Evolutionary conservation across 1,284 basidiomycete species (phyloP).

Genomic region (Trametes polyzona): DNA sequence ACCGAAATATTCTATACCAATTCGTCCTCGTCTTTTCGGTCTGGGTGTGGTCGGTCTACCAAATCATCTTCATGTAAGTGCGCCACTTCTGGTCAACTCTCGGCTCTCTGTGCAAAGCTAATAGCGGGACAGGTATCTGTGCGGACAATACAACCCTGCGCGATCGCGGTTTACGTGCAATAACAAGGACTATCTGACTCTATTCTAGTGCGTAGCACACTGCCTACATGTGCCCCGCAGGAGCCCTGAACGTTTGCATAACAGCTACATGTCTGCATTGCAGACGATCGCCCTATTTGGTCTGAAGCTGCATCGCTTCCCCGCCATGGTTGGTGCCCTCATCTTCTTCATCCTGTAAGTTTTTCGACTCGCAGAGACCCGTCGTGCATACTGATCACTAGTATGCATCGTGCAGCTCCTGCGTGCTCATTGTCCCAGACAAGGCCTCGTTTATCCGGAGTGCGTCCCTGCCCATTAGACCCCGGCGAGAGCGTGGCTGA

Average conservation of each 20-base stretch:
- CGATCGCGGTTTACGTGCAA: conserved; percentile 41
- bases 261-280: conserved; percentile 58
- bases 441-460: conserved; percentile 57
- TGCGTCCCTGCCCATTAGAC: conserved; percentile 29
- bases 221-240: background rate
- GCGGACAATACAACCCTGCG: conserved; percentile 51
- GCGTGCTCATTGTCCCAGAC: conserved; percentile 57
- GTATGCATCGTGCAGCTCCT: conserved; percentile 42
- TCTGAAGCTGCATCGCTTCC: conserved; percentile 68
- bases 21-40: conserved; percentile 52
- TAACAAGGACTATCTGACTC: conserved; percentile 59
- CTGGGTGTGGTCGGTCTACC: conserved; percentile 58
- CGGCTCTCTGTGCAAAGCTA: conserved; percentile 5
- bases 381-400: background rate
- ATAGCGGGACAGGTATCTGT: conserved; percentile 49
- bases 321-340: conserved; percentile 63
- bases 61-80: conserved; percentile 60
- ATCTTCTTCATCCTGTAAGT: conserved; percentile 64
- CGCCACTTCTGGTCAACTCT: background rate
- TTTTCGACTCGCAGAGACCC: background rate
- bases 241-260: background rate
- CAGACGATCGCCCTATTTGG: conserved; percentile 82
- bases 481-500: background rate
- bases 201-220: conserved; percentile 63
- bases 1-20: conserved; percentile 65